phyloP scores from a whole-genome alignment of 179 eudicot genomes.

The Corrigiola litoralis region DNA sequence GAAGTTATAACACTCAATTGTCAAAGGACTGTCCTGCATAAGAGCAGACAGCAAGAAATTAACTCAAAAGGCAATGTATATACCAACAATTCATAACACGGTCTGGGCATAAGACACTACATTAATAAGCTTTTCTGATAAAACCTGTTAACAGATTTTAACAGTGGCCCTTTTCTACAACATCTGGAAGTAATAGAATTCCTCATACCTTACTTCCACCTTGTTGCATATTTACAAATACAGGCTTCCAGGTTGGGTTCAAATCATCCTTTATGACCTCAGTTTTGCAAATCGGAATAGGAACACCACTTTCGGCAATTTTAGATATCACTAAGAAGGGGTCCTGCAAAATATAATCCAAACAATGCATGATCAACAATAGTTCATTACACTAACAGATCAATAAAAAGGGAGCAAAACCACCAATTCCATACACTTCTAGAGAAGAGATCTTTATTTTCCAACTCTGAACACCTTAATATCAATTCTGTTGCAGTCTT shows the following conservation, averaged over 20 bases:
- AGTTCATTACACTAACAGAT: conserved; percentile 2
- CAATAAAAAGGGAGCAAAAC: conserved; percentile 5
- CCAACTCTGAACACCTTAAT: conserved; percentile 86
- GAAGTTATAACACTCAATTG: conserved; percentile 85
- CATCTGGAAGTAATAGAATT: background rate
- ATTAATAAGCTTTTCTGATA: background rate
- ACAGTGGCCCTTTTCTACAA: background rate
- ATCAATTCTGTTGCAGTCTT: conserved; percentile 70
- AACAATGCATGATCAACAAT: conserved; percentile 13
- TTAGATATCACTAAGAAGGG: conserved; percentile 86
- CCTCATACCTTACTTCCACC: conserved; percentile 78
- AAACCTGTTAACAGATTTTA: background rate
- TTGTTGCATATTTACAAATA: conserved; percentile 63
- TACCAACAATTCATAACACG: background rate
- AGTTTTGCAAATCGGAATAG: conserved; percentile 87
- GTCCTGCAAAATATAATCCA: conserved; percentile 59
- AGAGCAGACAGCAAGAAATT: conserved; percentile 17
- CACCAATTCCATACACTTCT: conserved; percentile 64
- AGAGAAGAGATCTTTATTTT: conserved; percentile 82
- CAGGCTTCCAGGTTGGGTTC: conserved; percentile 81
- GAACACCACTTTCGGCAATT: conserved; percentile 53
- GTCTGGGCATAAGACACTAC: background rate
- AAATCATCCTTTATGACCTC: conserved; percentile 82
- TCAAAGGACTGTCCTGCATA: conserved; percentile 84
- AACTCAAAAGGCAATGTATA: conserved; percentile 11